These are phyloP conservation scores for Clavispora carvajalis DNA, from an alignment of 805 yeast species.

Conservation along the genomic window DNA sequence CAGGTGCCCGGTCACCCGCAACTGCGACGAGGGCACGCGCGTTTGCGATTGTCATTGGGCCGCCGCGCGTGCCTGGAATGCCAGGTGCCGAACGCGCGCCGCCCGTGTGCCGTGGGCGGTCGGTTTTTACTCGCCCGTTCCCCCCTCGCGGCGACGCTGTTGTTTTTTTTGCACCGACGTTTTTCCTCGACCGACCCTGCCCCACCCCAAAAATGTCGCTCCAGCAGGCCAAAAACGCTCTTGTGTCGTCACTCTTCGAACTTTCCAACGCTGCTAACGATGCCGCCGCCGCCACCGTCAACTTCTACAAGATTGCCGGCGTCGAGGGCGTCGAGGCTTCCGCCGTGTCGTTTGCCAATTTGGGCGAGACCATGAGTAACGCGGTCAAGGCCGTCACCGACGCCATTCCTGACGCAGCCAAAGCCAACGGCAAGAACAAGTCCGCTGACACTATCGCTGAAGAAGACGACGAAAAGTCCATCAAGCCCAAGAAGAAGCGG, in stretches of 20 bases:
- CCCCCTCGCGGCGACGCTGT: not conserved
- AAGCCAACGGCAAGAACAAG: constrained; percentile 9
- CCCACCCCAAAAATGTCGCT: constrained; percentile 6
- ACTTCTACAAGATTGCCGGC: constrained; percentile 59
- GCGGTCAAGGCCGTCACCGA: constrained; percentile 31
- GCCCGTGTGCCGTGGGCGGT: not conserved
- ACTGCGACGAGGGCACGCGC: no score
- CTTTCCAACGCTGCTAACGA: constrained; percentile 83
- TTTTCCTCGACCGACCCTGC: constrained; percentile 1
- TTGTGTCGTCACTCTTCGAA: constrained; percentile 75
- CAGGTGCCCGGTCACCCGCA: not conserved
- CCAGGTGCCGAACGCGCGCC: constrained; percentile 1
- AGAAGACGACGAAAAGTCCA: constrained; percentile 10
- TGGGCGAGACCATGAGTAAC: constrained; percentile 21
- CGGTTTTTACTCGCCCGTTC: constrained; percentile 2
- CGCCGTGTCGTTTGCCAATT: constrained; percentile 33
- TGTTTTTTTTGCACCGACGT: constrained; percentile 2
- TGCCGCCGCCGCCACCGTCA: constrained; percentile 74
- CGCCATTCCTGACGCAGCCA: constrained; percentile 20
- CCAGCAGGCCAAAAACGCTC: constrained; percentile 24
- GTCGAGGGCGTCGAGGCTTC: constrained; percentile 37
- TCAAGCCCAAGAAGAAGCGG: constrained; percentile 48
- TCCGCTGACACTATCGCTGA: constrained; percentile 12
- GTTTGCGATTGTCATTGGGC: constrained; percentile 1
- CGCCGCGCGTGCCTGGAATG: not conserved